Conservation (phyloP, 2,329 filamentous ascomycete species). For the Paramyrothecium sp. region DNA sequence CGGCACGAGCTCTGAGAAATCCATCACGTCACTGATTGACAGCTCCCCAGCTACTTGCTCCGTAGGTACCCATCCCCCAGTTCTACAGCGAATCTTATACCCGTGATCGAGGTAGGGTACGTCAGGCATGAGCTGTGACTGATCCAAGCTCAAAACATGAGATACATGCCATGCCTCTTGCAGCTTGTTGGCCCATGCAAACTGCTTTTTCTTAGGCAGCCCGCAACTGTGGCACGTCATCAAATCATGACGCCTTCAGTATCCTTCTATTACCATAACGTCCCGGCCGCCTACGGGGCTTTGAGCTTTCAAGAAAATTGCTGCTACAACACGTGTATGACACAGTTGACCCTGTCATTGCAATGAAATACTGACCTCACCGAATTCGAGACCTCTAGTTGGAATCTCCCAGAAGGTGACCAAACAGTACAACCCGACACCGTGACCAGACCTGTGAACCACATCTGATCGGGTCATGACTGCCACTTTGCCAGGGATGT, state of each 20-base stretch:
- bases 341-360: no score
- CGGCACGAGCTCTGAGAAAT: slow-evolving; percentile 9
- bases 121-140: background rate
- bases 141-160: background rate
- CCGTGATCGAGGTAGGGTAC: background rate
- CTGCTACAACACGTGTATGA: no score
- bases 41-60: background rate
- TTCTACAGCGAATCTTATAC: background rate
- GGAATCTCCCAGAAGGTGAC: no score
- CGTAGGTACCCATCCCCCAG: background rate
- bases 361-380: no score
- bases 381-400: no score
- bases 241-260: background rate
- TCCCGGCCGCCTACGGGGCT: no score
- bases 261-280: background rate
- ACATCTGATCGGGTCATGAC: no score
- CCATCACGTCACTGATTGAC: slow-evolving; percentile 24
- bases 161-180: background rate
- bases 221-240: background rate
- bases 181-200: background rate
- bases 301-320: no score
- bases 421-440: no score
- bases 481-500: no score
- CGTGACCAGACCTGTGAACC: no score
- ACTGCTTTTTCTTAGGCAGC: background rate